Evolutionary conservation across 176 grass and related monocot genomes (phyloP).

Genomic region (Oryza longistaminata): DNA sequence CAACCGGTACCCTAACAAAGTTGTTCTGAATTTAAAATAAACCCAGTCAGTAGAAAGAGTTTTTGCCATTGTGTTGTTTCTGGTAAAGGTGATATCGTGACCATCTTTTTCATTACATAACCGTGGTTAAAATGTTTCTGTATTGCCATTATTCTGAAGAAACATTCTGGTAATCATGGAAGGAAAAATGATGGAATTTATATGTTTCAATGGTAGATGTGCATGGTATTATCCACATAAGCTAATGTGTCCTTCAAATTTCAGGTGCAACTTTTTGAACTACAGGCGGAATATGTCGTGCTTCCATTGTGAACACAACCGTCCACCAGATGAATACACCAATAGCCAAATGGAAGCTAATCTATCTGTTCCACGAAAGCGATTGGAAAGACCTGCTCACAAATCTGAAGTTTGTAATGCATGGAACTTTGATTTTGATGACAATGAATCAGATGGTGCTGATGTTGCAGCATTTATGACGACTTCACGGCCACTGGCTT

Average conservation of each 20-base stretch:
- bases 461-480: conserved; percentile 93
- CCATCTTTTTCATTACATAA: conserved; percentile 1
- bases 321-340: conserved; percentile 74
- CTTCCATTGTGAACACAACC: conserved; percentile 89
- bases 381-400: conserved; percentile 52
- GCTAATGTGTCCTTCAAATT: conserved; percentile 32
- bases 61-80: no score
- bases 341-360: conserved; percentile 66
- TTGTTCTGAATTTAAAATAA: no score
- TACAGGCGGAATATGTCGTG: conserved; percentile 97
- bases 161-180: conserved; percentile 21
- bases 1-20: no score
- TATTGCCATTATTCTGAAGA: conserved; percentile 27
- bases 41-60: no score
- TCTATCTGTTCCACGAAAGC: conserved; percentile 47
- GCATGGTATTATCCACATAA: neutral
- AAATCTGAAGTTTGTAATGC: conserved; percentile 69
- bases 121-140: neutral
- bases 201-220: neutral
- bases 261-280: conserved; percentile 97
- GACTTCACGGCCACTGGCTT: no score
- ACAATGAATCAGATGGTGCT: conserved; percentile 94
- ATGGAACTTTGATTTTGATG: conserved; percentile 98
- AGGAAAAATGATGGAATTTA: conserved; percentile 2
- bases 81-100: neutral